These are phyloP conservation scores for Laetiporus sulphureus DNA, from an alignment of 1,284 basidiomycete species.

Conservation along the genomic window DNA sequence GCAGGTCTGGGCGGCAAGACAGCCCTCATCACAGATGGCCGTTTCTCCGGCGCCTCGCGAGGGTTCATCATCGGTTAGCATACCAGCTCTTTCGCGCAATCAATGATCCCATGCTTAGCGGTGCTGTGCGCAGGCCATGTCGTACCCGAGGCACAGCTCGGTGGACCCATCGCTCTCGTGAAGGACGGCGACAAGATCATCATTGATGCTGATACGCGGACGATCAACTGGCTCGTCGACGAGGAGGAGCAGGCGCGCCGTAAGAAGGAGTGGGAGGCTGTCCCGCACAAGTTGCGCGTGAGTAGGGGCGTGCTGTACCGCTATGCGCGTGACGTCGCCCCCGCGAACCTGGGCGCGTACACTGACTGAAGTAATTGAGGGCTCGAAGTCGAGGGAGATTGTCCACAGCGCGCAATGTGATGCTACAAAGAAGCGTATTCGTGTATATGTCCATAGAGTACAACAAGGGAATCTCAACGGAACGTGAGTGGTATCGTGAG, in stretches of 20 bases:
- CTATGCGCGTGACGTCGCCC: slow-evolving; percentile 79
- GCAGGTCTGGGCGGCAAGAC: slow-evolving; percentile 89
- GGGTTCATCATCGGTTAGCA: slow-evolving; percentile 57
- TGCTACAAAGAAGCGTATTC: too few relatives aligned
- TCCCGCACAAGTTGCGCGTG: slow-evolving; percentile 61
- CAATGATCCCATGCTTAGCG: neutral
- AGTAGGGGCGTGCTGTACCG: slow-evolving; percentile 65
- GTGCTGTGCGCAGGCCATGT: slow-evolving; percentile 65
- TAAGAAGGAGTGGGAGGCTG: slow-evolving; percentile 65
- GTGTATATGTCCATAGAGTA: too few relatives aligned
- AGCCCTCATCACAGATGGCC: slow-evolving; percentile 92
- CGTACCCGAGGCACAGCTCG: slow-evolving; percentile 87
- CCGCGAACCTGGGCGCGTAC: slow-evolving; percentile 73
- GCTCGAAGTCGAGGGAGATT: too few relatives aligned
- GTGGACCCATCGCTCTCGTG: slow-evolving; percentile 93
- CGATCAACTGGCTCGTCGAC: slow-evolving; percentile 77
- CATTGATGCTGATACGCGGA: slow-evolving; percentile 76
- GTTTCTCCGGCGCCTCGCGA: slow-evolving; percentile 82
- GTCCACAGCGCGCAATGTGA: too few relatives aligned
- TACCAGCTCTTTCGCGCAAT: neutral
- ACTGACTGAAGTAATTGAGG: too few relatives aligned
- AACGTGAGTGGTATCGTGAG: too few relatives aligned
- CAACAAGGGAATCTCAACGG: too few relatives aligned
- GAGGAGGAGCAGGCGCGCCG: slow-evolving; percentile 75
- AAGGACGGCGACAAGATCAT: slow-evolving; percentile 85